Evolutionary conservation across 805 yeast species (phyloP), one percentile per base, ranked within the genome.

Genomic region (Scheffersomyces stipitis): DNA sequence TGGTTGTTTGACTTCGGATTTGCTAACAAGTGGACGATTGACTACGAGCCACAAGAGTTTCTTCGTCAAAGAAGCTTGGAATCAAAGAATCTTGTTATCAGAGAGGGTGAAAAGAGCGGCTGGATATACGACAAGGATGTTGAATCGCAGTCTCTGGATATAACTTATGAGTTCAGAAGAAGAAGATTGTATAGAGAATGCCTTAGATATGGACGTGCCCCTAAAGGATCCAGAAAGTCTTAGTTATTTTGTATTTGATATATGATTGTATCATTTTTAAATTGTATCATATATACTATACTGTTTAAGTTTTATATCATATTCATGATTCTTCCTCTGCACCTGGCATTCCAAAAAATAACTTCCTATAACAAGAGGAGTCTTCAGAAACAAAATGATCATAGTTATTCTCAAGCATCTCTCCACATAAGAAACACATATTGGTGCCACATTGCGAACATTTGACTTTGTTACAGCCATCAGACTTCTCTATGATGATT

Each of bases 401-500:
- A 49, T 81, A 80, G 0, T 80, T 80, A 35, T 72, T 71, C 5
- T 50, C 56, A 4, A 56, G 54, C 15, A 56, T 45, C 38, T 76
- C 48, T 2, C 80, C 81, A 58, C 86, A 81, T 7, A 78, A 30
- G 41, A 73, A 75, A 49, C 86, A 80, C 44, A 81, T 80, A 29
- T 55, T 48, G 0, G 71, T 60, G 4, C 47, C 44, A 42, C 86
- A 81, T 4, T 68, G 57, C 0, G 64, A 44, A 48, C 87, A 80
- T 26, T 63, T 66, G 81, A 81, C 78, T 48, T 76, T 78, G 48
- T 80, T 80, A 52, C 86, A 81, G 4, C 86, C 87, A 45, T 79
- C 84, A 16, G 71, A 60, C 39, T 77, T 69, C 40, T 78, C 77
- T 4, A 78, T 71, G 5, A 70, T 70, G 2, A 70, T 48, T 12